Evolutionary conservation across 441 rosid species (phyloP), one percentile per base, ranked within the genome.

Genomic region (Croton laevigatus): DNA sequence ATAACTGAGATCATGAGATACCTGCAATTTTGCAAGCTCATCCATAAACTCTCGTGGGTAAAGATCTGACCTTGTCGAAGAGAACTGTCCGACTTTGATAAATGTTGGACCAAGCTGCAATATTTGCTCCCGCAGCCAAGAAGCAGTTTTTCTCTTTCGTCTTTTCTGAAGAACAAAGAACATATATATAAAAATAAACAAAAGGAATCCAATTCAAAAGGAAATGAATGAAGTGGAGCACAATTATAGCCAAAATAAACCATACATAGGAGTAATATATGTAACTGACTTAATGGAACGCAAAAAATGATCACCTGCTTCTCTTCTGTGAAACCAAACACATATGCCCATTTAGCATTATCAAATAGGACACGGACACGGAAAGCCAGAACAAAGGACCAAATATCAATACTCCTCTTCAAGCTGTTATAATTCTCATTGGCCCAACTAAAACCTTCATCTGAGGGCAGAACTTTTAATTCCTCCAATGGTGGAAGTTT

Each of bases 101-200:
- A 91, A 91, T 69, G 97, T 94, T 13, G 98, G 98, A 68, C 98
- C 97, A 61, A 94, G 97, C 84, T 94, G 97, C 87, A 91, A 81
- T 22, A 88, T 93, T 71, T 82, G 49, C 82, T 91, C 94, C 80
- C 97, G 81, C 62, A 94, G 85, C 98, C 98, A 94, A 5, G 94
- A 86, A 62, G 97, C 97, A 70, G 97, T 94, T 73, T 70, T 84
- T 61, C 69, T 78, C 73, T 97, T 87, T 75, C 96, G 77, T 23
- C 20, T 79, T 88, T 88, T 91, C 98, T 93, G 83, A 78, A 76
- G 5, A 20, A 63, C 11, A 68, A 52, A 59, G 59, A 60, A 70
- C 53, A 70, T 66, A 66, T 75, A 71, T 53, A 69, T 23, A 19
- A 65, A 68, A 27, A 36, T 13, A 70, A 66, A 59, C 12, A 57